Base-by-base conservation (phyloP, 2,329 filamentous ascomycete genomes). In the Cordyceps cicadae region DNA sequence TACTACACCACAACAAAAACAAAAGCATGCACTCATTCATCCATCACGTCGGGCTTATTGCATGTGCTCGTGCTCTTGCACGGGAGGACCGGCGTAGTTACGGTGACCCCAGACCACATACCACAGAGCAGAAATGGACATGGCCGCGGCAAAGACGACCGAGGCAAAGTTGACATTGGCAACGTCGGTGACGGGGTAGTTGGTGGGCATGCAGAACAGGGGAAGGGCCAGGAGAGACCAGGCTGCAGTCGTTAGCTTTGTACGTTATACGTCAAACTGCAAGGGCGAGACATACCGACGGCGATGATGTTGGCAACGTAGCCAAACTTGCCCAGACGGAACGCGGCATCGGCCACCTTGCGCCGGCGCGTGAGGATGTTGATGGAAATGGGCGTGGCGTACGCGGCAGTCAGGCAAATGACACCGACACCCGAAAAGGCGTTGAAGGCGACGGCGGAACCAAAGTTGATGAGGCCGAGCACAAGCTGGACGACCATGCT, bases 191-290 rank as follows among this genome's bases (percentile, higher is more conserved):
- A 88, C 84, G 6, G 84, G 84, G n/a, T 88, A 75, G 49, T 73
- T 73, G 0, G 84, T 80, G 0, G 87, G 87, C 85, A 89, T 88
- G 73, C 85, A 90, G 78, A 90, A 90, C 17, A 90, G 81, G 1
- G 87, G 87, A 57, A 90, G 82, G 41, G 86, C 87, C 59, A 91
- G 79, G 15, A 79, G 66, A 59, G 84, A 87, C 87, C 87, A 90
- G 57, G 75, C 83, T 86, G 65, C 58, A 15, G 53, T 48, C 57
- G 59, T 66, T 53, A 69, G 66, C 32, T 26, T 15, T 15, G 39
- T 12, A 9, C 32, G 6, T 37, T 3, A 37, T 37, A 8, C 7
- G 2, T 24, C 8, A 7, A 7, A 12, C 52, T 62, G 3, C 19
- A 37, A 9, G 15, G 6, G n/a, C 15, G 46, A 21, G 50, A 79